These are phyloP conservation scores for Ustilago tritici DNA, from an alignment of 1,284 basidiomycete genomes.

Conservation along the genomic window DNA sequence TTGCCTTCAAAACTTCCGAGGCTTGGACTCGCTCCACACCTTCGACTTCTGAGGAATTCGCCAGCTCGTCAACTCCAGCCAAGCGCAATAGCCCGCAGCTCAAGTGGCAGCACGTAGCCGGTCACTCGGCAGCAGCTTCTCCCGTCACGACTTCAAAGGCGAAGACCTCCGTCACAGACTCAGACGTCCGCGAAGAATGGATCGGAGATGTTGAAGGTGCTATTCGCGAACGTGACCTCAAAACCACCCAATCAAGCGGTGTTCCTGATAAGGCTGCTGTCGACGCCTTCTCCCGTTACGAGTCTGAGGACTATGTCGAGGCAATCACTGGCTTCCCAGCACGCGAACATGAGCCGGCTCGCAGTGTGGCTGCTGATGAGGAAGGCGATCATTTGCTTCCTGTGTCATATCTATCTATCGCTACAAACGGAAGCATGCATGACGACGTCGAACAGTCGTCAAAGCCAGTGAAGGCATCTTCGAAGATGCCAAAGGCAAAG, in stretches of 20 bases:
- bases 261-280: conserved; percentile 25
- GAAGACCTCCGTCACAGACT: neutral
- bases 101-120: conserved; percentile 40
- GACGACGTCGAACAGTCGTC: conserved; percentile 7
- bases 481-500: conserved; percentile 7
- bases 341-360: neutral
- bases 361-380: neutral
- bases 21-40: conserved; percentile 7
- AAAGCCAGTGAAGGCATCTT: neutral
- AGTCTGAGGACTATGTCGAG: conserved; percentile 19
- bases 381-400: conserved; percentile 36
- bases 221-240: conserved; percentile 37
- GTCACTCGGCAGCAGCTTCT: conserved; percentile 14
- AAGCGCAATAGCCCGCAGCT: conserved; percentile 20
- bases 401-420: conserved; percentile 44
- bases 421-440: conserved; percentile 26
- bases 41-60: neutral
- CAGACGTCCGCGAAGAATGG: conserved; percentile 34
- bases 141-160: neutral
- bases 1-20: conserved; percentile 12
- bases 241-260: conserved; percentile 1
- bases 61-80: neutral
- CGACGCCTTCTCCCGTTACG: conserved; percentile 19
- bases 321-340: neutral
- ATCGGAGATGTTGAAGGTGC: conserved; percentile 44